Percentiles rank a stretch among this genome's conserved stretches.
These are phyloP conservation scores for Russula griseocarnosa DNA, from an alignment of 768 basidiomycete genomes.

Conservation along the genomic window DNA sequence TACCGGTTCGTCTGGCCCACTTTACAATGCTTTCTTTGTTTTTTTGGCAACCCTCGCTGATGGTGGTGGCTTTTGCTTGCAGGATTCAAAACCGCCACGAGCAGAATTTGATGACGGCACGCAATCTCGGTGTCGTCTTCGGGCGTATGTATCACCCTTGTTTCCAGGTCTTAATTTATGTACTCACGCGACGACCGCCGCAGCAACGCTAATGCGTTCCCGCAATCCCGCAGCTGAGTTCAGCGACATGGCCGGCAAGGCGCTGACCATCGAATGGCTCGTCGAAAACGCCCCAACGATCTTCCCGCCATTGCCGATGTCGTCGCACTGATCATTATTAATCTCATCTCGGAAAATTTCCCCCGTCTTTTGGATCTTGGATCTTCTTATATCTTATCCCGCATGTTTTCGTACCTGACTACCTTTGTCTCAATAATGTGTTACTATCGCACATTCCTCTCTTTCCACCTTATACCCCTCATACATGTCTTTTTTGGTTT, in stretches of 20 bases:
- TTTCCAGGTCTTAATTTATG: not conserved
- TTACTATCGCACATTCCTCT: conserved; percentile 12
- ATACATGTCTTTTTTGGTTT: not conserved
- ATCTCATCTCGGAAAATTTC: no score
- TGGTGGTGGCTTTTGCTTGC: conserved; percentile 1
- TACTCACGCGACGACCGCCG: conserved; percentile 16
- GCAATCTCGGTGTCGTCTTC: conserved; percentile 96
- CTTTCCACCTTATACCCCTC: not conserved
- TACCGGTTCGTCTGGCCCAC: conserved; percentile 53
- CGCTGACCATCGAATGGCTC: conserved; percentile 89
- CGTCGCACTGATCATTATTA: conserved; percentile 3
- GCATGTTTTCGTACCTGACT: conserved; percentile 15
- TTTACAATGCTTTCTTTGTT: conserved; percentile 7
- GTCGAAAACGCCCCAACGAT: conserved; percentile 77
- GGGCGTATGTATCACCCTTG: conserved; percentile 67
- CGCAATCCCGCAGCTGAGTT: conserved; percentile 84
- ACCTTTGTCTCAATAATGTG: conserved; percentile 11
- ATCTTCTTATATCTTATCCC: conserved; percentile 12
- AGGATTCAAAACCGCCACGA: conserved; percentile 63
- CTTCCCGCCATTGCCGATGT: conserved; percentile 33
- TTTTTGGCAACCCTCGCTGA: conserved; percentile 7
- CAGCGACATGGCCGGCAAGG: conserved; percentile 96
- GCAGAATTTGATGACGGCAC: conserved; percentile 87
- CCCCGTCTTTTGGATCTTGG: not conserved
- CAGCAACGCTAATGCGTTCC: conserved; percentile 93